Evolutionary conservation across 2,329 filamentous ascomycete species (phyloP).

Genomic region (Fusarium abutilonis): DNA sequence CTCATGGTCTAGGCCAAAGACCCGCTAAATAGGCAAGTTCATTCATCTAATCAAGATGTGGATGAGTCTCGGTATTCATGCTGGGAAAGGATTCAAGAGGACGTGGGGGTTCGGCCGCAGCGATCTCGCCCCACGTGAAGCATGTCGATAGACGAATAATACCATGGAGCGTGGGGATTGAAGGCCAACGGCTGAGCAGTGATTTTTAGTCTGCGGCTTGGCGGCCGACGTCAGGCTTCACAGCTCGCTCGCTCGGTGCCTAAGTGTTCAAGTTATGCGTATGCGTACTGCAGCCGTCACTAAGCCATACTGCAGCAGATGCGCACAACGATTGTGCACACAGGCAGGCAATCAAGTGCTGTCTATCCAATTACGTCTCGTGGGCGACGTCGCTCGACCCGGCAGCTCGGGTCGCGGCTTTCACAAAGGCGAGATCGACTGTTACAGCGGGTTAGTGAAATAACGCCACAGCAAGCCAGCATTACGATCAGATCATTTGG

Average conservation of each 20-base stretch:
- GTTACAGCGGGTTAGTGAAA: conserved; percentile 18
- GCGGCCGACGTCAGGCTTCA: not conserved
- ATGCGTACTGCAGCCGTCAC: conserved; percentile 13
- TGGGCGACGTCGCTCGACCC: conserved; percentile 31
- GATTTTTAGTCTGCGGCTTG: not conserved
- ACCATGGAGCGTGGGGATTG: not conserved
- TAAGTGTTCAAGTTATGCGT: conserved; percentile 17
- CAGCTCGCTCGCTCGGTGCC: conserved; percentile 11
- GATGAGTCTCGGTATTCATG: conserved; percentile 17
- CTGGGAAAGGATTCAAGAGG: conserved; percentile 21
- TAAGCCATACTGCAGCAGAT: conserved; percentile 9
- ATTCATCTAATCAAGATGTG: conserved; percentile 9
- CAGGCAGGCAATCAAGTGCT: conserved; percentile 19
- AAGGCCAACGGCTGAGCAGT: not conserved
- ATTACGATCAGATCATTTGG: conserved; percentile 16
- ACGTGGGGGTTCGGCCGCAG: conserved; percentile 27
- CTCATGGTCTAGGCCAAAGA: not conserved
- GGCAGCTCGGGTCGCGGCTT: conserved; percentile 41
- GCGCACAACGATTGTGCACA: conserved; percentile 26
- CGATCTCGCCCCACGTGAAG: conserved; percentile 22
- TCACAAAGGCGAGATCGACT: conserved; percentile 34
- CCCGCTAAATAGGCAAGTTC: not conserved
- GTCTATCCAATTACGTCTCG: conserved; percentile 34
- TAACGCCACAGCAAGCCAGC: conserved; percentile 38
- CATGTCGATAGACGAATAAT: conserved; percentile 8